These are phyloP conservation scores for Perilla frutescens DNA, from an alignment of 257 asterid genomes.

Conservation along the genomic window DNA sequence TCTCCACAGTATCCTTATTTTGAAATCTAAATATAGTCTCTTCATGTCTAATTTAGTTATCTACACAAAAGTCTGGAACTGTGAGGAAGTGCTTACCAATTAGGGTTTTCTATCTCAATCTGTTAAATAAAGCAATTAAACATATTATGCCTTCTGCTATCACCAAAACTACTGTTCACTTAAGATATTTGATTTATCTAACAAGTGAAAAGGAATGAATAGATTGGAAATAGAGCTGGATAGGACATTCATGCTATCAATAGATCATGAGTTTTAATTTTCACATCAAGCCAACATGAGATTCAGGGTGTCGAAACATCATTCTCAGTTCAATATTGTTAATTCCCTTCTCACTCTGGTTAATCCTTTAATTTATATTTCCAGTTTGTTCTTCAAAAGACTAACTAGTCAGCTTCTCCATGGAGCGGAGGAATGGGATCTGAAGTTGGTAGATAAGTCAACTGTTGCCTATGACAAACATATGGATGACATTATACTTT, in stretches of 20 bases:
- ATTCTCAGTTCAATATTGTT: slow-evolving; percentile 20
- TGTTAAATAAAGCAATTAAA: slow-evolving; percentile 28
- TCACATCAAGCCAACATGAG: slow-evolving; percentile 16
- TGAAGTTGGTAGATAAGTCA: slow-evolving; percentile 44
- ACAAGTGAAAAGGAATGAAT: not conserved
- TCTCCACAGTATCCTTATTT: slow-evolving; percentile 80
- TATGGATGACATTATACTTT: slow-evolving; percentile 48
- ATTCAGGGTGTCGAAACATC: slow-evolving; percentile 27
- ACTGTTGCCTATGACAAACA: slow-evolving; percentile 38
- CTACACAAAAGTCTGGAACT: slow-evolving; percentile 13
- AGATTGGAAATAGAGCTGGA: slow-evolving; percentile 20
- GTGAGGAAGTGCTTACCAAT: slow-evolving; percentile 9
- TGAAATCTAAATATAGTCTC: slow-evolving; percentile 20
- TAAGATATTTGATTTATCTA: slow-evolving; percentile 25
- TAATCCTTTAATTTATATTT: slow-evolving; percentile 49
- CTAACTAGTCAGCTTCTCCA: slow-evolving; percentile 72
- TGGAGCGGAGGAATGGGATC: slow-evolving; percentile 74
- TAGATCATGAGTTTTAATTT: slow-evolving; percentile 10
- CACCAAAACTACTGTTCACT: slow-evolving; percentile 3
- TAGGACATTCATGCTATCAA: slow-evolving; percentile 17
- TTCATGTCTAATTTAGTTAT: slow-evolving; percentile 25
- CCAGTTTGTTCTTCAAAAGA: slow-evolving; percentile 75
- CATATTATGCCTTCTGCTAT: slow-evolving; percentile 25
- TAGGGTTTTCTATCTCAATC: slow-evolving; percentile 25
- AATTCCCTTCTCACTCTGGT: slow-evolving; percentile 28